Evolutionary conservation across 2,329 filamentous ascomycete species (phyloP), one percentile per base, ranked within the genome.

Genomic region (Alternaria arborescens): DNA sequence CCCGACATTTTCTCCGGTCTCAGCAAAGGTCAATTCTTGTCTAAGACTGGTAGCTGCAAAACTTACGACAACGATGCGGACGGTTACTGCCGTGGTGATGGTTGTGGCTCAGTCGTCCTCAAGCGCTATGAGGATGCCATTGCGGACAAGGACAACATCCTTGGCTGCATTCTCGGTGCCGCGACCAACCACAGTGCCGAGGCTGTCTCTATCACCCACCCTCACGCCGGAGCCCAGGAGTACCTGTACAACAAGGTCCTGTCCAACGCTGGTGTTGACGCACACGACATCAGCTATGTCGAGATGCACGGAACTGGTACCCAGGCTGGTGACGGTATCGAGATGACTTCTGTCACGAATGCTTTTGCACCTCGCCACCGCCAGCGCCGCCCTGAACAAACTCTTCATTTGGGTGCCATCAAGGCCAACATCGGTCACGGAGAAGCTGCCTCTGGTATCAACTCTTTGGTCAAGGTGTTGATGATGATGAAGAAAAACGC

Each of bases 271-370:
- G 89, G 90, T 60, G 85, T 95, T 22, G 89, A 94, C 71, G 90
- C 92, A 2, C 85, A 88, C 52, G 90, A 94, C 64, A 85, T 97
- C 50, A 88, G 88, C 77, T 96, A 94, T 71, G 89, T 97, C 8
- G 93, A 96, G 79, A 93, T 95, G 89, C 92, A 97, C 76, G 93
- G 91, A 14, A 97, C 93, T 3, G 93, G 93, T 32, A 97, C 92
- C 0, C 91, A 95, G 77, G 92, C 91, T 32, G 93, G 91, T 62
- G 93, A 97, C 72, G 89, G 88, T 8, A 90, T 88, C 4, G 93
- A 97, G 76, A 94, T 94, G 89, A 83, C 87, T 1, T 93, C 90
- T 0, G 90, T 96, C 50, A 87, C 88, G 22, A 83, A 86, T 50
- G 82, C 86, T 20, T 90, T 90, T 67, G 87, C 86, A 44, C 84